These are phyloP conservation scores for Jaenimonas drosophilae DNA, from an alignment of 208 protist species.

Conservation along the genomic window DNA sequence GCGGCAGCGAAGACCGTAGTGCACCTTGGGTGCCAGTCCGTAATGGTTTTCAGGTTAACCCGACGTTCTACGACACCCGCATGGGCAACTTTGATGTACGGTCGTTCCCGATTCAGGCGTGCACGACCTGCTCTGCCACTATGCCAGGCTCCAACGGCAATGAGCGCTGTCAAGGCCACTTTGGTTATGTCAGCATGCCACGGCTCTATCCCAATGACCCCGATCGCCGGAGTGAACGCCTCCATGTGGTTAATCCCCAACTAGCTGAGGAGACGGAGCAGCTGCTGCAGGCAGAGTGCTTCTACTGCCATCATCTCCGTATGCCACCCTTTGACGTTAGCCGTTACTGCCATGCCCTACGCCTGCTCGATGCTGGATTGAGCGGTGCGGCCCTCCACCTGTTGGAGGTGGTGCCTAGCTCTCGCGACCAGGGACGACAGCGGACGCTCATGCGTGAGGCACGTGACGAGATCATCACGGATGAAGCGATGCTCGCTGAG, in stretches of 20 bases:
- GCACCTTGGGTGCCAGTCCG: constrained; percentile 41
- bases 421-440: constrained; percentile 32
- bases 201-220: constrained; percentile 50
- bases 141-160: constrained; percentile 56
- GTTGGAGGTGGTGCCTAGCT: constrained; percentile 55
- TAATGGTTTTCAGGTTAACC: constrained; percentile 17
- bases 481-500: constrained; percentile 9
- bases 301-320: constrained; percentile 80
- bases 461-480: constrained; percentile 61
- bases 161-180: constrained; percentile 84
- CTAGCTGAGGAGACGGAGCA: constrained; percentile 54
- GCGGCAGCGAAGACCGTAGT: constrained; percentile 47
- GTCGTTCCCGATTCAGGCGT: constrained; percentile 66
- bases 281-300: constrained; percentile 79
- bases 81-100: constrained; percentile 87
- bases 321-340: constrained; percentile 67
- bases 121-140: constrained; percentile 67
- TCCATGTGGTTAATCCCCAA: constrained; percentile 82
- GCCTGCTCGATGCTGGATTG: constrained; percentile 54
- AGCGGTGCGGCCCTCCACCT: constrained; percentile 74
- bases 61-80: constrained; percentile 81
- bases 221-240: constrained; percentile 12
- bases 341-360: constrained; percentile 73
- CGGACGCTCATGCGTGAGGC: constrained; percentile 34
- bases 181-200: constrained; percentile 82